These are phyloP conservation scores for Arachis stenosperma DNA, from an alignment of 306 rosid species.

Conservation along the genomic window DNA sequence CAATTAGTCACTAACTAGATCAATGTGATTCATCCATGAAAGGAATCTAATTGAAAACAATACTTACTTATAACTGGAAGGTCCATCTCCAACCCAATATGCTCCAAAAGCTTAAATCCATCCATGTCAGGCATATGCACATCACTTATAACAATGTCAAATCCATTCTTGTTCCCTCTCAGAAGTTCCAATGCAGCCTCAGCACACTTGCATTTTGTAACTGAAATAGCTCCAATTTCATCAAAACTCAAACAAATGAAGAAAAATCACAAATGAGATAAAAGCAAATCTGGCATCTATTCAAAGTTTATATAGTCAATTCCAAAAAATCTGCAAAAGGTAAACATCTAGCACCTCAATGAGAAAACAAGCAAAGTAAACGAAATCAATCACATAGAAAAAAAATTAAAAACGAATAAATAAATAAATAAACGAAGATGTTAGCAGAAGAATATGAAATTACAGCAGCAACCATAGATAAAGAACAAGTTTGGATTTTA, in stretches of 20 bases:
- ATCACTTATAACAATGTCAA: constrained; percentile 86
- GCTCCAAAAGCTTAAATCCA: constrained; percentile 90
- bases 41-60: constrained; percentile 1
- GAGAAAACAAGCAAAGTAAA: constrained; percentile 26
- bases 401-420: not conserved
- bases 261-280: not conserved
- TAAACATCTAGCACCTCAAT: constrained; percentile 34
- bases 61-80: constrained; percentile 94
- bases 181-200: constrained; percentile 78
- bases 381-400: constrained; percentile 26
- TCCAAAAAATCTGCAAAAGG: not conserved
- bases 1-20: constrained; percentile 24
- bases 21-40: constrained; percentile 22
- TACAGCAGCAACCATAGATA: constrained; percentile 17
- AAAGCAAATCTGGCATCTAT: constrained; percentile 34
- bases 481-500: constrained; percentile 25
- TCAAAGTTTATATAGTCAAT: constrained; percentile 21
- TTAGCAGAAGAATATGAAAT: constrained; percentile 22
- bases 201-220: constrained; percentile 84
- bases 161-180: constrained; percentile 80
- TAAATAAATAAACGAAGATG: not conserved
- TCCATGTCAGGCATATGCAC: constrained; percentile 99
- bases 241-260: constrained; percentile 31
- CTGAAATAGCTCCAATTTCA: constrained; percentile 50
- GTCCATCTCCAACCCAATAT: constrained; percentile 96